Conservation (phyloP, 495 filamentous ascomycete genomes). For the Neurospora sp. region DNA sequence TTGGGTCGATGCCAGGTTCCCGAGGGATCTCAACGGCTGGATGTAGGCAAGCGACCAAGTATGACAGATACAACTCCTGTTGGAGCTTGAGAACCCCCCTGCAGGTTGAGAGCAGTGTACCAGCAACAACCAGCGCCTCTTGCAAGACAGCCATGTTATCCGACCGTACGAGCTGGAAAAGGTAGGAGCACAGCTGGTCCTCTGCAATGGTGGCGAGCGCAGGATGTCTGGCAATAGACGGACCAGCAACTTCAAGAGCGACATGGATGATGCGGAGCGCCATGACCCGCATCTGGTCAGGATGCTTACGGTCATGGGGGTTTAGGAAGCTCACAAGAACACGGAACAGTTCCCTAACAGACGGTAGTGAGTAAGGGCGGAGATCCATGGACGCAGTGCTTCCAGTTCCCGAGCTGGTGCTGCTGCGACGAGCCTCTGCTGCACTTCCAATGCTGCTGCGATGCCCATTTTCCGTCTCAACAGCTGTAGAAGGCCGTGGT, state of each 20-base stretch:
- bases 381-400: constrained; percentile 45
- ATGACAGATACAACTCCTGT: constrained; percentile 92
- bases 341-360: constrained; percentile 86
- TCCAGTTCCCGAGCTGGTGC: constrained; percentile 23
- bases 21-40: constrained; percentile 84
- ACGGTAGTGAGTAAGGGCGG: constrained; percentile 84
- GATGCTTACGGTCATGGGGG: constrained; percentile 83
- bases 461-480: constrained; percentile 18
- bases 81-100: constrained; percentile 89
- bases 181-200: constrained; percentile 85
- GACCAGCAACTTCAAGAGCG: constrained; percentile 89
- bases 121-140: constrained; percentile 81
- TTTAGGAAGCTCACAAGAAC: constrained; percentile 93
- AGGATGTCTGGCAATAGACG: constrained; percentile 89
- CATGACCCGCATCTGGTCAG: constrained; percentile 94
- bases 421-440: constrained; percentile 18
- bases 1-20: constrained; percentile 82
- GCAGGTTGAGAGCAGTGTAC: constrained; percentile 84
- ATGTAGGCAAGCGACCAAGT: constrained; percentile 87
- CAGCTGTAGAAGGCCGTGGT: constrained; percentile 35
- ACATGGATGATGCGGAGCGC: constrained; percentile 95
- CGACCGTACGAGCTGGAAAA: constrained; percentile 94
- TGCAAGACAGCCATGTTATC: constrained; percentile 91
- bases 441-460: constrained; percentile 7
- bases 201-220: constrained; percentile 80